phyloP scores from a whole-genome alignment of 1,139 yeast genomes.

The Protomyces gravidus region DNA sequence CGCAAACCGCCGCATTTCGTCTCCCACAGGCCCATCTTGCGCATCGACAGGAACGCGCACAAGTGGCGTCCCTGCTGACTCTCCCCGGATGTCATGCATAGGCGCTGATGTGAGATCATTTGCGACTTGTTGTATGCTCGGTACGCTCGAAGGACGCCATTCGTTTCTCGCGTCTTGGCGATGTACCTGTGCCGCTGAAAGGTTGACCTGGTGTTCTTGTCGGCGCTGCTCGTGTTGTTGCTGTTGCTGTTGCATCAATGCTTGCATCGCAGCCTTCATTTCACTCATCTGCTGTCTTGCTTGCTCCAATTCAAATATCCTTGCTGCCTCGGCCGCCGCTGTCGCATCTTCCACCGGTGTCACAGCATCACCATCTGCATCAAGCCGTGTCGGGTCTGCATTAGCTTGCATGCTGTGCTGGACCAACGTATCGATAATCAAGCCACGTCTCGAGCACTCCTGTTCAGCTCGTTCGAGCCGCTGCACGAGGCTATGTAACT shows the following conservation, averaged over 20 bases:
- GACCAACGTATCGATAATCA: slow-evolving; percentile 11
- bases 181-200: no score
- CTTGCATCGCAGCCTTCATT: not conserved
- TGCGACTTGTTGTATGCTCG: not conserved
- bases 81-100: not conserved
- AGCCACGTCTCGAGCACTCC: slow-evolving; percentile 23
- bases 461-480: not conserved
- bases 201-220: not conserved
- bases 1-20: slow-evolving; percentile 2
- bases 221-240: not conserved
- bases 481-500: not conserved
- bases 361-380: not conserved
- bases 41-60: not conserved
- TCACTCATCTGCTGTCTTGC: not conserved
- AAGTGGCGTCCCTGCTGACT: not conserved
- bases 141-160: not conserved
- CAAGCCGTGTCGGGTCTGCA: not conserved
- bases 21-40: slow-evolving; percentile 1
- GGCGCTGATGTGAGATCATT: not conserved
- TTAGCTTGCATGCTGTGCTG: not conserved
- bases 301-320: not conserved
- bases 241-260: not conserved
- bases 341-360: not conserved
- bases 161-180: no score
- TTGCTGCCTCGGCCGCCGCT: not conserved